Evolutionary conservation across 768 basidiomycete species (phyloP).

Genomic region (Tricholoma furcatifolium): DNA sequence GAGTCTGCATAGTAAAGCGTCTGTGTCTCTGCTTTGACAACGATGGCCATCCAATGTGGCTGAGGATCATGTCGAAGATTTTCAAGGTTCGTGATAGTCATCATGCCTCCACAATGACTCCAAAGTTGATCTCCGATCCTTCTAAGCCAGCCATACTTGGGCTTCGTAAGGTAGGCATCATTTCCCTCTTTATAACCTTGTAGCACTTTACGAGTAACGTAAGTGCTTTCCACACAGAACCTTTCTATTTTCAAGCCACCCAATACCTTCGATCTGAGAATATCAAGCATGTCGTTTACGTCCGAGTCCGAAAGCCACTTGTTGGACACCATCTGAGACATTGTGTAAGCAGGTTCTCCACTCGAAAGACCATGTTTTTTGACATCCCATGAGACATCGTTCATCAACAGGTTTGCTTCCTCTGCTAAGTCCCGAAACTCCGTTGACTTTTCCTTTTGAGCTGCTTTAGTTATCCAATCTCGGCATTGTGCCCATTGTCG

Average conservation of each 20-base stretch:
- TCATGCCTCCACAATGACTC: neutral
- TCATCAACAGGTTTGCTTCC: neutral
- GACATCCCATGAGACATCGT: neutral
- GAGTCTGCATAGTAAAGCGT: neutral
- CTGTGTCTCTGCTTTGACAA: neutral
- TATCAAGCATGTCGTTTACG: neutral
- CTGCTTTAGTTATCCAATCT: neutral
- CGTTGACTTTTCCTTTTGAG: neutral
- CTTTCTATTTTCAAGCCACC: neutral
- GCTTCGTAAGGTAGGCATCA: neutral
- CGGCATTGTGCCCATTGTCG: neutral
- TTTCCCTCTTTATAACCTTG: neutral
- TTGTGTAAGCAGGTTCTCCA: neutral
- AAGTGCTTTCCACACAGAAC: neutral
- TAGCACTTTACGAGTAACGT: neutral
- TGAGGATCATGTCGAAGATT: neutral
- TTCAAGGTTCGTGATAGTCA: neutral
- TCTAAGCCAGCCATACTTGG: conserved; percentile 1
- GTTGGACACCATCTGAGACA: neutral
- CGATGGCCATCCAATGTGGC: neutral
- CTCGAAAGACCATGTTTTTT: neutral
- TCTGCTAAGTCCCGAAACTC: neutral
- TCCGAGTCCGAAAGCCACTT: neutral
- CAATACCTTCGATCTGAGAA: neutral
- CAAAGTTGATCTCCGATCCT: neutral